Evolutionary conservation across 352 stramenopile species (phyloP).

Genomic region (Peronospora belbahrii): DNA sequence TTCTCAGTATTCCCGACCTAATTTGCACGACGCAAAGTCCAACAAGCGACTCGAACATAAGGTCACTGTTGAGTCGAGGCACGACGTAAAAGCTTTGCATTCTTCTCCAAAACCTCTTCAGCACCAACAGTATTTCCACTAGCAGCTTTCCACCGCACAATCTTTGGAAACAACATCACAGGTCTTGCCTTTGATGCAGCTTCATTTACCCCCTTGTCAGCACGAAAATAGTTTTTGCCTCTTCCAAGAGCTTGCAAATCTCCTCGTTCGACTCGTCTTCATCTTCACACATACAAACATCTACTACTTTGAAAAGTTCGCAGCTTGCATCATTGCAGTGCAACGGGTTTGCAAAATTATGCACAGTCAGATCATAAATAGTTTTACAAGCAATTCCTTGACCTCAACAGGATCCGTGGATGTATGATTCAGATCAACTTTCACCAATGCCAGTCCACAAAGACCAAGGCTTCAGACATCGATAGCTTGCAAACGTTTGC

Average conservation of each 20-base stretch:
- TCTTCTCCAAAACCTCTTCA: slow-evolving; percentile 29
- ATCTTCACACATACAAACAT: slow-evolving; percentile 16
- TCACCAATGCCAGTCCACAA: slow-evolving; percentile 34
- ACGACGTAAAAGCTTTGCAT: slow-evolving; percentile 16
- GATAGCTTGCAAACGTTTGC: slow-evolving; percentile 32
- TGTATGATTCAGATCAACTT: slow-evolving; percentile 23
- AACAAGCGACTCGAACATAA: slow-evolving; percentile 41
- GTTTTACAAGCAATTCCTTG: slow-evolving; percentile 27
- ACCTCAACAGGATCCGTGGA: slow-evolving; percentile 3
- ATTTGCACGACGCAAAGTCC: slow-evolving; percentile 52
- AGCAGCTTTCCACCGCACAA: slow-evolving; percentile 26
- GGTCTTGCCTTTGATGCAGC: slow-evolving; percentile 4
- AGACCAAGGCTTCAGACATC: slow-evolving; percentile 16
- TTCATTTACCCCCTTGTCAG: slow-evolving; percentile 5
- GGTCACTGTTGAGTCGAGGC: slow-evolving; percentile 10
- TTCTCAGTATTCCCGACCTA: slow-evolving; percentile 27
- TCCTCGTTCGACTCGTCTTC: slow-evolving; percentile 25
- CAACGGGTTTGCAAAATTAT: slow-evolving; percentile 17
- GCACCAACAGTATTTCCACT: slow-evolving; percentile 23
- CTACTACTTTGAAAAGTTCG: slow-evolving; percentile 22
- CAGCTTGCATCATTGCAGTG: slow-evolving; percentile 13
- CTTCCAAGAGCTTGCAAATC: slow-evolving; percentile 18
- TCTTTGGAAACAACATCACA: slow-evolving; percentile 20
- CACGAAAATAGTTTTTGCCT: slow-evolving; percentile 22
- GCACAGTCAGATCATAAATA: slow-evolving; percentile 17